Conservation (phyloP, 257 asterid genomes). For the Rehmannia glutinosa region DNA sequence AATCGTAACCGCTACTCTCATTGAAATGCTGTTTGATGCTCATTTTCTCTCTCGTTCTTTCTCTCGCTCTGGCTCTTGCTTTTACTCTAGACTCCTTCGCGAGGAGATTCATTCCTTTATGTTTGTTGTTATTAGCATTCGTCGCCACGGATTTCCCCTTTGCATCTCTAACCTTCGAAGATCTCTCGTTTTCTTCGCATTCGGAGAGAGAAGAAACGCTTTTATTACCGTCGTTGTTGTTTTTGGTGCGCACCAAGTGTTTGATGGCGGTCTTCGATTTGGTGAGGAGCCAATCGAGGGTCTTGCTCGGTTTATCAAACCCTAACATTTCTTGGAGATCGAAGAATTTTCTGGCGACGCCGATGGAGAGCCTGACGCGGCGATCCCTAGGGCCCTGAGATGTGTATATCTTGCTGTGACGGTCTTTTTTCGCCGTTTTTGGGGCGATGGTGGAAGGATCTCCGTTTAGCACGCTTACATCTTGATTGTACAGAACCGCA, state of each 20-base stretch:
- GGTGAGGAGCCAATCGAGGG: slow-evolving; percentile 80
- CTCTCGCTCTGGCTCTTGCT: slow-evolving; percentile 84
- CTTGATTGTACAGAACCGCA: slow-evolving; percentile 20
- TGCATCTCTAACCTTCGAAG: background rate
- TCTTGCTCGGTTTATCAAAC: slow-evolving; percentile 79
- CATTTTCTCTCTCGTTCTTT: slow-evolving; percentile 62
- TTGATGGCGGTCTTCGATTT: slow-evolving; percentile 59
- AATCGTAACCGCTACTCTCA: background rate
- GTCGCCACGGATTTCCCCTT: slow-evolving; percentile 8
- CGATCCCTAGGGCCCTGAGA: slow-evolving; percentile 76
- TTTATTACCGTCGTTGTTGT: background rate
- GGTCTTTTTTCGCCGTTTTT: slow-evolving; percentile 33
- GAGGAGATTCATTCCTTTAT: background rate
- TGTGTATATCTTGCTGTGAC: slow-evolving; percentile 78
- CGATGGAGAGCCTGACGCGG: slow-evolving; percentile 70
- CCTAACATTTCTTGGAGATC: slow-evolving; percentile 81
- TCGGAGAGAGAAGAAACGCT: slow-evolving; percentile 18
- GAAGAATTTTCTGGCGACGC: slow-evolving; percentile 69
- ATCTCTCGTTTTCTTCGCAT: slow-evolving; percentile 3
- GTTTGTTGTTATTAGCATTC: background rate
- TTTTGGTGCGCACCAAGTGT: slow-evolving; percentile 30
- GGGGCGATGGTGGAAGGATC: slow-evolving; percentile 8
- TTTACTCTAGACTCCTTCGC: slow-evolving; percentile 58
- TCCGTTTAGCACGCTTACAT: background rate
- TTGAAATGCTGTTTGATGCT: slow-evolving; percentile 25